Evolutionary conservation across 1,284 basidiomycete genomes (phyloP), one percentile per base, ranked within the genome.

Genomic region (Spongispora temasekensis): DNA sequence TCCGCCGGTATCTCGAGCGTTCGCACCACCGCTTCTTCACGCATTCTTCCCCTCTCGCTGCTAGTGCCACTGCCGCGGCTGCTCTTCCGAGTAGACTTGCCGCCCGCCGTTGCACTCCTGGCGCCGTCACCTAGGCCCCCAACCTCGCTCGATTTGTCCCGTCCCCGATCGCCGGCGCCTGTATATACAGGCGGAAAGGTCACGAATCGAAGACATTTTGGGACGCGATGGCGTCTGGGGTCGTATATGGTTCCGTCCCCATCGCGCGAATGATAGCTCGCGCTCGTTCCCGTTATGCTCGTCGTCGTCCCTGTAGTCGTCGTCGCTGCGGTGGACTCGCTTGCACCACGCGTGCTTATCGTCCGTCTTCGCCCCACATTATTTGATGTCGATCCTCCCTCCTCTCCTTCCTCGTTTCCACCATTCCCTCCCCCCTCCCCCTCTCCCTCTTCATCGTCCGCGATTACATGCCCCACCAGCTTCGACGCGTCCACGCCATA

Each of bases 1-100:
- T 88, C 89, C 0, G 79, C 78, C 2, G 88, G 89, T 8, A 85
- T 81, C 62, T 84, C 82, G 32, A 90, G 74, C 57, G 87, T 90
- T 61, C 81, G 74, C 55, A 87, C 86, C 48, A 77, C 75, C 2
- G 84, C 84, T 64, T 78, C 76, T 63, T 74, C 70, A 44, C 67
- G 71, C 58, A 59, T 66, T 28, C 56, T n/a, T n/a, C 30, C 42
- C 59, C 65, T 17, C 61, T 63, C 55, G 59, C 62, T 17, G 55
- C 54, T 13, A 61, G 55, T 55, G 64, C 64, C 48, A 61, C 64
- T 58, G 8, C 44, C 44, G 7, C 8, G 32, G 32, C 32, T 34
- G 32, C 15, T 34, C 15, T 15, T 34, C 32, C n/a, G n/a, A n/a
- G n/a, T n/a, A n/a, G n/a, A n/a, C n/a, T n/a, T n/a, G n/a, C n/a